Conservation (phyloP, 768 basidiomycete species). For the Lepiota subincarnata region DNA sequence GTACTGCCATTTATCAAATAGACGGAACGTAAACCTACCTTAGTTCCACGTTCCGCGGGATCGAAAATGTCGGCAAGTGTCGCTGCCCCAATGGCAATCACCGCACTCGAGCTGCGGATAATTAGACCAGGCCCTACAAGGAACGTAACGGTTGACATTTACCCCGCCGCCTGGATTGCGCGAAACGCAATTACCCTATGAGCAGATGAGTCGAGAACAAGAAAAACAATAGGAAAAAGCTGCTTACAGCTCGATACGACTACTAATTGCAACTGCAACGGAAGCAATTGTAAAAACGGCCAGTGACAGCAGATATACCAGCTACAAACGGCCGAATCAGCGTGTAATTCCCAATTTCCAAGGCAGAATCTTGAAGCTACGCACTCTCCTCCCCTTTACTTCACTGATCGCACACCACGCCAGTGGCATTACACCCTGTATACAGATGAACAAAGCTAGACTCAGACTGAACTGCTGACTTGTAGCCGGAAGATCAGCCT, state of each 20-base stretch:
- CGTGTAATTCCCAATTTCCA: background rate
- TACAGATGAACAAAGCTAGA: constrained; percentile 66
- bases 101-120: constrained; percentile 51
- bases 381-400: constrained; percentile 69
- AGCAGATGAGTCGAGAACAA: background rate
- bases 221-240: background rate
- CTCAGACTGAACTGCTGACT: constrained; percentile 60
- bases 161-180: constrained; percentile 65
- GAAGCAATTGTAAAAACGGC: constrained; percentile 52
- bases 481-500: constrained; percentile 55
- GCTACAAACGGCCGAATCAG: constrained; percentile 19
- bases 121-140: background rate
- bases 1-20: background rate
- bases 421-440: constrained; percentile 67
- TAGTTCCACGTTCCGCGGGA: constrained; percentile 66
- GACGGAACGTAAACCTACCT: constrained; percentile 23
- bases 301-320: constrained; percentile 52
- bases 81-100: constrained; percentile 69
- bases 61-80: constrained; percentile 79
- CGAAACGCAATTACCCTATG: constrained; percentile 63
- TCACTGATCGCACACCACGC: constrained; percentile 71
- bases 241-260: constrained; percentile 44
- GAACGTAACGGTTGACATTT: constrained; percentile 13
- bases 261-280: constrained; percentile 51
- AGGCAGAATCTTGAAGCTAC: constrained; percentile 14